Evolutionary conservation across 495 filamentous ascomycete species (phyloP), one percentile per base, ranked within the genome.

Genomic region (Immersiella caudata): DNA sequence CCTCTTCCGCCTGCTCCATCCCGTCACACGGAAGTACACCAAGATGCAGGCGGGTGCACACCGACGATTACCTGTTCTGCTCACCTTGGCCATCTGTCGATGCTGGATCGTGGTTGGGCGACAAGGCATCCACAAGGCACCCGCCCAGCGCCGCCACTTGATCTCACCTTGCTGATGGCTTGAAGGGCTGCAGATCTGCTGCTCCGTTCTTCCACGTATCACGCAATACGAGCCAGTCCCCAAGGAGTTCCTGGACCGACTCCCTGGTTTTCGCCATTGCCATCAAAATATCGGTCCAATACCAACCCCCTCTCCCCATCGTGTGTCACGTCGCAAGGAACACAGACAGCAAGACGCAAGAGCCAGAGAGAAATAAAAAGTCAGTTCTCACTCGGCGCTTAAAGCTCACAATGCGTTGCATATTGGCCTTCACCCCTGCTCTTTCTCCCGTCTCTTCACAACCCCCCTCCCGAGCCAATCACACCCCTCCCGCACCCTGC

Each of bases 41-140:
- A 57, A 21, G 54, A 69, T 57, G 67, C 63, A 69, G 33, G 58
- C 61, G 57, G 58, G 27, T 40, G 40, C 67, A 69, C 67, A 69
- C 62, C 63, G 50, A 66, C 50, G 54, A 36, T 16, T 49, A 29
- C n/a, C 61, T 57, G 54, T 57, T 9, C 21, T 21, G 29, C 60
- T 51, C 60, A 64, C 60, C 54, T 56, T 46, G 58, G 20, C 63
- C 21, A 11, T 49, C 14, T 33, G 52, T 14, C 24, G 40, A 46
- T 46, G 40, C 40, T 46, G 40, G 40, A 46, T 27, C 6, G 54
- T 57, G 54, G 54, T 57, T 57, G 54, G 54, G 11, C 21, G 26
- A 21, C 22, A 12, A 27, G 22, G 21, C 22, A 57, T 26, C 26
- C 14, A 21, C 54, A 14, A 57, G 26, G 54, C 54, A 57, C 54